These are phyloP conservation scores for Verbascum thapsus DNA, from an alignment of 257 asterid genomes.

Conservation along the genomic window DNA sequence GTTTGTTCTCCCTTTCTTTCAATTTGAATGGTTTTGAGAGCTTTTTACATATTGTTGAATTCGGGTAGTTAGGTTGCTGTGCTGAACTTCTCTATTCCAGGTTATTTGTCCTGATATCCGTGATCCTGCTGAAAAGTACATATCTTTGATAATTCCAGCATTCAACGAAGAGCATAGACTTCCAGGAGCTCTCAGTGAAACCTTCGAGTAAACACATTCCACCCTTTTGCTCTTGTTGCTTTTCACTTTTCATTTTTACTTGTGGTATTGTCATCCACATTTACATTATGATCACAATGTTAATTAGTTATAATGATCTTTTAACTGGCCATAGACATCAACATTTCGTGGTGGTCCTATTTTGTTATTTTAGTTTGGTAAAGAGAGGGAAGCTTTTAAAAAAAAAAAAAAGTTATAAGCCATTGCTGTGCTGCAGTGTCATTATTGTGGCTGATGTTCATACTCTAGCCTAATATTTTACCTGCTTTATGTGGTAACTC, in stretches of 20 bases:
- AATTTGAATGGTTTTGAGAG: neutral
- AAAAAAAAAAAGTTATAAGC: no score
- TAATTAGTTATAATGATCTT: neutral
- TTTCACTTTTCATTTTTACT: constrained; percentile 6
- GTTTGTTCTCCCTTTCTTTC: no score
- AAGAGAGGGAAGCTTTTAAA: neutral
- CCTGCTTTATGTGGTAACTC: neutral
- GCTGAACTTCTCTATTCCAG: constrained; percentile 45
- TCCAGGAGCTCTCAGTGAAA: constrained; percentile 89
- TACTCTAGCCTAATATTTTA: neutral
- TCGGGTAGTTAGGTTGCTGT: constrained; percentile 24
- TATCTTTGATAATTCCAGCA: constrained; percentile 84
- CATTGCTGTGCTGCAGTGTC: constrained; percentile 10
- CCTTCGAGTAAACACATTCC: constrained; percentile 54
- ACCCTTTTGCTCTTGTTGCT: constrained; percentile 13
- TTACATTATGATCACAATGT: constrained; percentile 15
- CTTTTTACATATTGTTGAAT: constrained; percentile 17
- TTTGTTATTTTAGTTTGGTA: neutral
- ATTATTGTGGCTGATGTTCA: neutral
- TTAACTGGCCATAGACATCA: neutral
- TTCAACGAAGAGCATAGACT: constrained; percentile 92
- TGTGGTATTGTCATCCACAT: neutral
- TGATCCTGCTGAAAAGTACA: constrained; percentile 82
- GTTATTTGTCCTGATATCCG: constrained; percentile 70
- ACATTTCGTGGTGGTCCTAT: neutral